These are phyloP conservation scores for Metschnikowia amazonensis DNA, from an alignment of 805 yeast species.

Conservation along the genomic window DNA sequence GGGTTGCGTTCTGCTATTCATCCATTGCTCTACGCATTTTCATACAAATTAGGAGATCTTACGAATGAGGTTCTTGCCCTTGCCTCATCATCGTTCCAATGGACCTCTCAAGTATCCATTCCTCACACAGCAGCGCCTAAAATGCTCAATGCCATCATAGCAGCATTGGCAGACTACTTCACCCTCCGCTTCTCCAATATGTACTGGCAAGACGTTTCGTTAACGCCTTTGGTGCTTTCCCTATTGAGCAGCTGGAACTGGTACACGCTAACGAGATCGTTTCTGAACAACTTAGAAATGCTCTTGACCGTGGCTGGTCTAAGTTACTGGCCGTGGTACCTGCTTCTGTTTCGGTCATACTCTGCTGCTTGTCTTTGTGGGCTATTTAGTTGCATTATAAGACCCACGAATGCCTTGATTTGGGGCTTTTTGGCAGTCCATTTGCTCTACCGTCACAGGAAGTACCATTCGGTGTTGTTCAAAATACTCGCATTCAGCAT, in stretches of 20 bases:
- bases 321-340: slow-evolving; percentile 66
- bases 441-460: slow-evolving; percentile 12
- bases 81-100: not conserved
- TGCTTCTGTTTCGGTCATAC: slow-evolving; percentile 17
- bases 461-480: slow-evolving; percentile 22
- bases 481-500: slow-evolving; percentile 22
- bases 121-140: slow-evolving; percentile 48
- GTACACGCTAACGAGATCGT: slow-evolving; percentile 76
- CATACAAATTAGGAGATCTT: slow-evolving; percentile 31
- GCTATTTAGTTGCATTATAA: slow-evolving; percentile 58
- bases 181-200: slow-evolving; percentile 45
- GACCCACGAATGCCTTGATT: slow-evolving; percentile 80
- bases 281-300: slow-evolving; percentile 81
- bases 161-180: slow-evolving; percentile 67
- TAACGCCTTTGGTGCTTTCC: slow-evolving; percentile 46
- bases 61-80: slow-evolving; percentile 5
- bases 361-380: slow-evolving; percentile 48
- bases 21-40: slow-evolving; percentile 63
- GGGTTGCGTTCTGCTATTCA: slow-evolving; percentile 75
- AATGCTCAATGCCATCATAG: slow-evolving; percentile 61
- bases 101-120: slow-evolving; percentile 15
- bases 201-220: slow-evolving; percentile 36
- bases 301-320: slow-evolving; percentile 63
- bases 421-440: slow-evolving; percentile 65
- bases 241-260: slow-evolving; percentile 74